A percentile compares a stretch with the other conserved stretches of the same genome.
These are phyloP conservation scores for Thelonectria olida DNA, from an alignment of 2,329 filamentous ascomycete genomes.

Conservation along the genomic window DNA sequence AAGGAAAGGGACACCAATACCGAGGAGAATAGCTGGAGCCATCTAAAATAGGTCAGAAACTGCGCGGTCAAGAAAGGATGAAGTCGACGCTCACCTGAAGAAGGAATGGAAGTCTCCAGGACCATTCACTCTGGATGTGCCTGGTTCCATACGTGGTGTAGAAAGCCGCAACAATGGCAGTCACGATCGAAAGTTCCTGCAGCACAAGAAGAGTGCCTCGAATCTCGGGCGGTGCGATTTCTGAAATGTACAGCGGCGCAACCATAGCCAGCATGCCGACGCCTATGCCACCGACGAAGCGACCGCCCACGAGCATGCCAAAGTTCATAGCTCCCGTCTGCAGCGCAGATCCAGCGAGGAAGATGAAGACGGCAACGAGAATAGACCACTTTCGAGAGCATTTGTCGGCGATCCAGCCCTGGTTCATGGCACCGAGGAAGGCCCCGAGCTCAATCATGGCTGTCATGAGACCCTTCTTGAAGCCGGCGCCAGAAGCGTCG, in stretches of 20 bases:
- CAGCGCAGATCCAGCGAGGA: conserved; percentile 53
- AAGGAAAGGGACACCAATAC: conserved; percentile 33
- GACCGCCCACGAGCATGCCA: conserved; percentile 53
- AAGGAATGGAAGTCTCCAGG: conserved; percentile 43
- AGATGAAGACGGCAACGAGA: conserved; percentile 44
- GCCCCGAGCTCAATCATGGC: conserved; percentile 56
- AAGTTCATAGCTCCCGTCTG: conserved; percentile 53
- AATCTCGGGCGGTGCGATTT: conserved; percentile 58
- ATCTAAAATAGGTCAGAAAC: conserved; percentile 17
- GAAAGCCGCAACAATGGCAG: conserved; percentile 45
- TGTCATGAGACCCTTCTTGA: conserved; percentile 53
- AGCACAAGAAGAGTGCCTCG: conserved; percentile 56
- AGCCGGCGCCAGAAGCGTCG: conserved; percentile 47
- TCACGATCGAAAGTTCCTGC: conserved; percentile 47
- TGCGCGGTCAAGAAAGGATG: neutral
- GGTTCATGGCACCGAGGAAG: conserved; percentile 38
- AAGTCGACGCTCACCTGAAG: conserved; percentile 22
- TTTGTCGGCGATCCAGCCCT: conserved; percentile 34
- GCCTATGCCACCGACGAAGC: conserved; percentile 55
- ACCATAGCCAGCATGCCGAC: conserved; percentile 52
- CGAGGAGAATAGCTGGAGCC: conserved; percentile 35
- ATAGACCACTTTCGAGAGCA: conserved; percentile 45
- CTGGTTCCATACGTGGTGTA: conserved; percentile 44
- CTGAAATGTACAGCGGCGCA: conserved; percentile 55
- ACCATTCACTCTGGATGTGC: conserved; percentile 36